phyloP scores from a whole-genome alignment of 768 basidiomycete species.

The Termitomyces sp. region DNA sequence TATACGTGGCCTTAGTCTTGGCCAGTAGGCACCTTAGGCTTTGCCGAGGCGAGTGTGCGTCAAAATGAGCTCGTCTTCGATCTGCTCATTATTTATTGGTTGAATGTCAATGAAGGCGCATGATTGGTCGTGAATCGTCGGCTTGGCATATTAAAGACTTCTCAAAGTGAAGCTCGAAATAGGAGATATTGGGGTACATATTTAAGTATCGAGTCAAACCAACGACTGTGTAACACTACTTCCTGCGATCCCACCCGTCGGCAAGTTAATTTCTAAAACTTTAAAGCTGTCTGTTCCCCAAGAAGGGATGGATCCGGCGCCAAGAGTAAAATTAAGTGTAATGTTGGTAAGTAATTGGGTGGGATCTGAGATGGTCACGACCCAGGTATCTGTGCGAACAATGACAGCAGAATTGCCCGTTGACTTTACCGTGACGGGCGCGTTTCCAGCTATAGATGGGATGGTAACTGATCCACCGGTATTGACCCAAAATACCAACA shows the following conservation, averaged over 20 bases:
- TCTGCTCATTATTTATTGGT: too few relatives aligned
- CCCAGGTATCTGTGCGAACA: conserved; percentile 37
- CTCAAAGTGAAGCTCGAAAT: not conserved
- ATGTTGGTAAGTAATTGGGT: conserved; percentile 47
- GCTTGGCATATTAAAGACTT: too few relatives aligned
- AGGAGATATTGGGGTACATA: not conserved
- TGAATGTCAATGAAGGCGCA: too few relatives aligned
- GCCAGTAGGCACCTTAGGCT: too few relatives aligned
- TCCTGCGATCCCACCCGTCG: conserved; percentile 24
- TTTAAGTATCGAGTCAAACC: conserved; percentile 1
- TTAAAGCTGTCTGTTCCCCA: conserved; percentile 26
- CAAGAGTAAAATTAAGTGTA: conserved; percentile 26
- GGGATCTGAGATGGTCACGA: conserved; percentile 64
- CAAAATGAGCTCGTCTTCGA: too few relatives aligned
- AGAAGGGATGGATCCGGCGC: conserved; percentile 12
- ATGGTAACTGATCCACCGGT: conserved; percentile 44
- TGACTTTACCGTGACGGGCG: conserved; percentile 31
- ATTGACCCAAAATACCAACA: conserved; percentile 56
- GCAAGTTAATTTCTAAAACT: conserved; percentile 20
- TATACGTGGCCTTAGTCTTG: too few relatives aligned
- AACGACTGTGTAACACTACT: conserved; percentile 22
- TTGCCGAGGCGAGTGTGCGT: too few relatives aligned
- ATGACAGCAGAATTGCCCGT: conserved; percentile 46
- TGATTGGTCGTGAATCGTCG: too few relatives aligned
- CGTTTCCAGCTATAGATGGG: conserved; percentile 18